Percentiles rank a stretch among this genome's conserved stretches.
Conservation (phyloP, 179 eudicot species). For the Heliamphora pulchella region DNA sequence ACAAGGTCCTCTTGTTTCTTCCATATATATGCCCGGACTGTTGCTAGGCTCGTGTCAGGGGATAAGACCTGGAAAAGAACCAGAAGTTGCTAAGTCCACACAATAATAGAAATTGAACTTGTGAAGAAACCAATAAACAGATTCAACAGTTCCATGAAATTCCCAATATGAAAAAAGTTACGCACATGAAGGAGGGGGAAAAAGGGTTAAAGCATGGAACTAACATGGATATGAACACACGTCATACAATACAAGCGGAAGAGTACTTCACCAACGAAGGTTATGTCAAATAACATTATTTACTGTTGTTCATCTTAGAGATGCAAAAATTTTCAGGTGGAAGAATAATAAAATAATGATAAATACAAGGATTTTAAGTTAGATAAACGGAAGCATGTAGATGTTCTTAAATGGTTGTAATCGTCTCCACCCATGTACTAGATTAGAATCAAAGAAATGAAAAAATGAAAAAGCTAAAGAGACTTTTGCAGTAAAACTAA, state of each 20-base stretch:
- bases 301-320: background rate
- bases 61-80: conserved; percentile 57
- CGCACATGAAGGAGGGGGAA: background rate
- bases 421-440: background rate
- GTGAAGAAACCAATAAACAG: background rate
- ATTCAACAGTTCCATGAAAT: conserved; percentile 1
- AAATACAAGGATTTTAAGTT: background rate
- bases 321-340: background rate
- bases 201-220: background rate
- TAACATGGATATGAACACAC: background rate
- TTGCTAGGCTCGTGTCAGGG: conserved; percentile 96
- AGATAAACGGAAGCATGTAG: background rate
- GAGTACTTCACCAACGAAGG: background rate
- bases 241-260: background rate
- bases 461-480: background rate
- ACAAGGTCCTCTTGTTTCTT: conserved; percentile 85
- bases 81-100: background rate
- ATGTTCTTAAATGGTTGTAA: conserved; percentile 1
- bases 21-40: conserved; percentile 92
- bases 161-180: background rate
- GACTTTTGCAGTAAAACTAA: background rate
- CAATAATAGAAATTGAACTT: background rate
- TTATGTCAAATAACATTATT: background rate
- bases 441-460: background rate
- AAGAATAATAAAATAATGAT: background rate